Evolutionary conservation across 2,329 filamentous ascomycete species (phyloP), one percentile per base, ranked within the genome.

Genomic region (Neurospora sp.): DNA sequence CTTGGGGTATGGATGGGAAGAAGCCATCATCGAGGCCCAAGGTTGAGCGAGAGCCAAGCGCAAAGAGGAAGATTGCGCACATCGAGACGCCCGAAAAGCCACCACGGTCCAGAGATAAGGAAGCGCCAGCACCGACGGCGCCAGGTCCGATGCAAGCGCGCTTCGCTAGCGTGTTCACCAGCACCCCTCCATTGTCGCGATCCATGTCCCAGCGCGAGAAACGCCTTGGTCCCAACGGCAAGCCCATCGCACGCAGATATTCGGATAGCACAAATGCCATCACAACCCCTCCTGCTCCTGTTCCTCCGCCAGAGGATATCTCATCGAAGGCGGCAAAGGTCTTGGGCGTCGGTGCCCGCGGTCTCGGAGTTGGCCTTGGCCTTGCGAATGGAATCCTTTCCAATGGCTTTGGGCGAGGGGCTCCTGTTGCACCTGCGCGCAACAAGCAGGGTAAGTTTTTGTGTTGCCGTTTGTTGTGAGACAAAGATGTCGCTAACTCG

Each of bases 321-420:
- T 86, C 89, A 8, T 85, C 88, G 66, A 97, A 96, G 79, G 92
- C 92, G 37, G 92, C 92, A 39, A 93, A 89, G 79, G 80, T 95
- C 68, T 88, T 96, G 2, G 88, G 93, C 82, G 74, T 86, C 33
- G 83, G 76, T 6, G 70, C 72, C 36, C 73, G 83, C n/a, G 36
- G 69, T 37, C 68, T 68, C 19, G 71, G 69, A 10, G 67, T 69
- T 5, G 73, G 70, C 3, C 36, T 73, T 8, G 73, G 72, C 3
- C 62, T 73, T 33, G 71, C 73, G 1, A 72, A 62, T 33, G 52
- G 52, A 62, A 62, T 62, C 8, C 52, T 62, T 17, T 17, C 23
- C 11, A 52, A 23, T 43, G 38, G 36, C 8, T 38, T 52, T 81
- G 80, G 68, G 78, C 80, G 15, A 77, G 76, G 62, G 80, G 79